These are phyloP conservation scores for Botrytis fragariae DNA, from an alignment of 2,329 filamentous ascomycete genomes.

Conservation along the genomic window DNA sequence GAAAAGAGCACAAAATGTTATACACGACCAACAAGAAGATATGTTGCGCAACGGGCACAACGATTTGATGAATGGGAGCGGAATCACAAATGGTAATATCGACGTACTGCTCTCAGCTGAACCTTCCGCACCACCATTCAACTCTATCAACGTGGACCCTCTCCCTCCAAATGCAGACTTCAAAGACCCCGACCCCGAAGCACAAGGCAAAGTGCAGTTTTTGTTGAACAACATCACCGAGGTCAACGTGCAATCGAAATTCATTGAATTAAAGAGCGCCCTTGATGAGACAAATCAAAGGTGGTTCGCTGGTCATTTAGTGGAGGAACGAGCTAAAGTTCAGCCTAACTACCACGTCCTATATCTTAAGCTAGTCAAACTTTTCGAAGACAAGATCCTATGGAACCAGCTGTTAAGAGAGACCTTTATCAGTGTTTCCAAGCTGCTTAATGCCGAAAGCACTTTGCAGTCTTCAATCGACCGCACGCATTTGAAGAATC, in stretches of 20 bases:
- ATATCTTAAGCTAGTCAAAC: constrained; percentile 83
- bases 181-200: constrained; percentile 79
- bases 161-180: constrained; percentile 62
- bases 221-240: constrained; percentile 95
- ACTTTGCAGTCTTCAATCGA: constrained; percentile 84
- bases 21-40: constrained; percentile 65
- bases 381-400: constrained; percentile 74
- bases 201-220: constrained; percentile 92
- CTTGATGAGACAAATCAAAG: constrained; percentile 81
- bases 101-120: constrained; percentile 62
- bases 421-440: constrained; percentile 82
- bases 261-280: constrained; percentile 74
- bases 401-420: constrained; percentile 91
- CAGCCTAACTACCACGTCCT: constrained; percentile 95
- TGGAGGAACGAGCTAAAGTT: constrained; percentile 94
- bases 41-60: constrained; percentile 48
- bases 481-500: constrained; percentile 84
- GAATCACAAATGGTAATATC: constrained; percentile 65
- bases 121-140: constrained; percentile 67
- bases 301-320: constrained; percentile 94
- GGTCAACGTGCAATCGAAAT: constrained; percentile 80
- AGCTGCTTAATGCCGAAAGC: constrained; percentile 84
- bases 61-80: constrained; percentile 45
- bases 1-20: constrained; percentile 76
- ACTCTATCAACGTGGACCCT: constrained; percentile 73